Percentiles rank a stretch among this genome's conserved stretches.
Evolutionary conservation across 805 yeast genomes (phyloP).

Genomic region (Soucietia sequanensis): DNA sequence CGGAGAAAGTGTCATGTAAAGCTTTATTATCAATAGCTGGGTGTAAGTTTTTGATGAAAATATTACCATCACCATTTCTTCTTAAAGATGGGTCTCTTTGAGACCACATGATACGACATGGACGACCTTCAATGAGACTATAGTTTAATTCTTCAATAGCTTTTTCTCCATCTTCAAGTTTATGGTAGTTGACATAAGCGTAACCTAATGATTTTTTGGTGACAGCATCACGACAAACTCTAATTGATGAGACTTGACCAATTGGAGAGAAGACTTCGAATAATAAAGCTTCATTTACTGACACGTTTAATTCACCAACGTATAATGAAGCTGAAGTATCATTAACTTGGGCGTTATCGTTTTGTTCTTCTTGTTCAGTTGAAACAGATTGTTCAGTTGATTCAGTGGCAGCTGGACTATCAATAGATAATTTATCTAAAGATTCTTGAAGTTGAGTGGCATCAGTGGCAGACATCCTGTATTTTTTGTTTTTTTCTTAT

Average conservation of each 20-base stretch:
- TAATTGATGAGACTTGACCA: conserved; percentile 94
- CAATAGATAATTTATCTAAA: conserved; percentile 47
- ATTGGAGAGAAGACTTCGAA: conserved; percentile 92
- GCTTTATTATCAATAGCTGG: conserved; percentile 99
- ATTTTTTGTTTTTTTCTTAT: conserved; percentile 12
- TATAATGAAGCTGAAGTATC: conserved; percentile 81
- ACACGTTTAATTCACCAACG: conserved; percentile 94
- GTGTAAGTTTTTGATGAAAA: conserved; percentile 97
- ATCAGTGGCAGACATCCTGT: conserved; percentile 28
- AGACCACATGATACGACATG: conserved; percentile 99
- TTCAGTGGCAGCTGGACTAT: conserved; percentile 30
- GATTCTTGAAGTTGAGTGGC: conserved; percentile 46
- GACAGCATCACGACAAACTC: conserved; percentile 98
- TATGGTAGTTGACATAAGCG: conserved; percentile 96
- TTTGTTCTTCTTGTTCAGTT: conserved; percentile 30
- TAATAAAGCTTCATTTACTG: conserved; percentile 90
- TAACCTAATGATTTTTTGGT: conserved; percentile 96
- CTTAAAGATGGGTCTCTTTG: conserved; percentile 97
- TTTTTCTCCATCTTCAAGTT: conserved; percentile 83
- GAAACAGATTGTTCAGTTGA: conserved; percentile 20
- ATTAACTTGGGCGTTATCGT: conserved; percentile 39
- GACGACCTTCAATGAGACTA: conserved; percentile 87
- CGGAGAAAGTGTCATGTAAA: conserved; percentile 95
- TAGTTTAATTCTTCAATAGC: conserved; percentile 97
- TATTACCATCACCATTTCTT: conserved; percentile 94